Conservation (phyloP, 2,329 filamentous ascomycete genomes). For the Apiospora sp. region DNA sequence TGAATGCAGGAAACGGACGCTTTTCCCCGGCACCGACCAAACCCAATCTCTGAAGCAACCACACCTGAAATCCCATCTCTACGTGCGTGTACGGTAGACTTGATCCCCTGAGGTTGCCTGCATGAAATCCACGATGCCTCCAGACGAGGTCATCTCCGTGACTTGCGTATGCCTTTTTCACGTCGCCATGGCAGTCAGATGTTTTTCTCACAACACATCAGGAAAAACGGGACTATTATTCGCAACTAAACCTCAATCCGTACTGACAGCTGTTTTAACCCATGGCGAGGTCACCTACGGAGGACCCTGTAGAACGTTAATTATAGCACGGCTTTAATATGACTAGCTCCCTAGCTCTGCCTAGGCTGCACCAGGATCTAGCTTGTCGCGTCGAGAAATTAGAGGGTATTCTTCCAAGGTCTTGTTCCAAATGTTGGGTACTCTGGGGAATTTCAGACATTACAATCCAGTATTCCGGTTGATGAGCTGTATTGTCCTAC, state of each 20-base stretch:
- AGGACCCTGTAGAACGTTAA: constrained; percentile 2
- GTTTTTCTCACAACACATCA: neutral
- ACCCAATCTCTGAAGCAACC: neutral
- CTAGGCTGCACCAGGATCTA: neutral
- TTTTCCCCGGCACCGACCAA: neutral
- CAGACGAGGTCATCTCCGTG: neutral
- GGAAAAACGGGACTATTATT: neutral
- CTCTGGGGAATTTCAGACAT: neutral
- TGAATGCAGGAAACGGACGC: neutral
- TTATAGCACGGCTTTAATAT: constrained; percentile 15
- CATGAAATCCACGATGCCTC: constrained; percentile 19
- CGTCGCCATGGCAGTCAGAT: neutral
- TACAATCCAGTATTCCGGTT: neutral
- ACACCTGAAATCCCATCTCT: neutral
- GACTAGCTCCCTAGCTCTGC: constrained; percentile 9
- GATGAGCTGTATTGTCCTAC: neutral
- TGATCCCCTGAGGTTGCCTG: neutral
- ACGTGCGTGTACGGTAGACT: neutral
- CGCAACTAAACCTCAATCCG: constrained; percentile 6
- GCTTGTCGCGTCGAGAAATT: neutral
- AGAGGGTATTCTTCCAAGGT: constrained; percentile 8
- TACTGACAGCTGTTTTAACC: neutral
- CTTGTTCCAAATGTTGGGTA: neutral
- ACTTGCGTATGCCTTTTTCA: neutral
- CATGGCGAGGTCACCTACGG: neutral